Base-by-base conservation (phyloP, 1,284 basidiomycete genomes). In the Testicularia cyperi region DNA sequence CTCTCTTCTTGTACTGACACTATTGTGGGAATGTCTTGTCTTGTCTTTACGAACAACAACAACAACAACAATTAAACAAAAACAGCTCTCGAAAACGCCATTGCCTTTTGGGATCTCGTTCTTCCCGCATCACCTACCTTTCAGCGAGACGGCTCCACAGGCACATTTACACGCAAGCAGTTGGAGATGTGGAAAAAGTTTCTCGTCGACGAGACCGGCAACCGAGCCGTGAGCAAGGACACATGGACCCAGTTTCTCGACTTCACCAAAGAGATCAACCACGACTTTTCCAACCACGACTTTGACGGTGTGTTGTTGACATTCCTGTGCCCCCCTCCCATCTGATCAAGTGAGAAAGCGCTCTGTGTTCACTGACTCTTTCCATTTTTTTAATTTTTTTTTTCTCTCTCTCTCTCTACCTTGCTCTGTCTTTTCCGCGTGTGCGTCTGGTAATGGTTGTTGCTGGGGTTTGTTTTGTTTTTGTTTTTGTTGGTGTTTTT, bases 191-290 rank as follows among this genome's bases (percentile, higher is more conserved):
- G 92, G 92, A 84, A 89, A 68, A 85, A 87, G 27, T 97, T 88
- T 75, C 77, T 92, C 65, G 80, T 79, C 29, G 80, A 83, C 70
- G 85, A 83, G 67, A 86, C 85, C 10, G 47, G 58, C 9, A 82
- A 81, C 9, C 89, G 88, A 75, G 90, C 90, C 4, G 82, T 97
- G 26, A 92, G 88, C 78, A 91, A 89, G 78, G 92, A 97, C 79
- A 92, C 90, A 2, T 97, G 92, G 92, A 80, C 82, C 39, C 88
- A 75, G 45, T 88, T 92, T 67, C 79, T 86, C 39, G 87, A 88
- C 61, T 91, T 91, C 65, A 80, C 92, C 30, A 84, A 86, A 58
- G 84, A 84, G 38, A 89, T 90, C 72, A 88, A 96, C 77, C 79
- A 82, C 19, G 82, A 83, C 42, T 92, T 94, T 77, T 79, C 82